These are phyloP conservation scores for Gastrolobium villosum DNA, from an alignment of 306 rosid genomes.

Conservation along the genomic window DNA sequence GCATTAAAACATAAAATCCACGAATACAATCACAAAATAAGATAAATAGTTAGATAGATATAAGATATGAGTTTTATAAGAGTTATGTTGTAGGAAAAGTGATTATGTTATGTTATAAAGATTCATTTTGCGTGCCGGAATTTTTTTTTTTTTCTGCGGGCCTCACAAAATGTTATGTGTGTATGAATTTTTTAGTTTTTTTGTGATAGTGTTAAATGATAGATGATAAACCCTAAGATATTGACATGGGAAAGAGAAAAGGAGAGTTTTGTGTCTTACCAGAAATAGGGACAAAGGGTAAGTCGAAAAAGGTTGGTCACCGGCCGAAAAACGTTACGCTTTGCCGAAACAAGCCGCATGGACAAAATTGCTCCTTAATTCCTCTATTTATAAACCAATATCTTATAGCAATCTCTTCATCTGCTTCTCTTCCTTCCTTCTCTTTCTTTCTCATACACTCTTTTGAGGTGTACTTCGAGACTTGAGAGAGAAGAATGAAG, in stretches of 20 bases:
- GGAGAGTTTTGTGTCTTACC: conserved; percentile 49
- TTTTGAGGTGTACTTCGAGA: neutral
- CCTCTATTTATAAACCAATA: conserved; percentile 30
- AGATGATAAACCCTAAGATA: neutral
- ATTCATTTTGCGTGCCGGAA: too few relatives aligned
- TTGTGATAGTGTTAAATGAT: too few relatives aligned
- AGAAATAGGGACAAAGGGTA: conserved; percentile 59
- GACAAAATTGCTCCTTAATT: conserved; percentile 22
- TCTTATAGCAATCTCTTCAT: conserved; percentile 25
- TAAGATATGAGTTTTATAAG: too few relatives aligned
- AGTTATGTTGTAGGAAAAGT: too few relatives aligned
- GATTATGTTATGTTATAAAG: too few relatives aligned
- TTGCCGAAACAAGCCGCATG: conserved; percentile 36
- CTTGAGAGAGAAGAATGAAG: conserved; percentile 37
- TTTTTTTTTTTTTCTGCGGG: too few relatives aligned
- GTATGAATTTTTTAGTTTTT: too few relatives aligned
- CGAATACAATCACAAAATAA: too few relatives aligned
- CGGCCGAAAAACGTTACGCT: conserved; percentile 55
- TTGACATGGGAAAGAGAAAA: conserved; percentile 44
- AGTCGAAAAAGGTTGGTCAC: conserved; percentile 65
- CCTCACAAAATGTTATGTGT: too few relatives aligned
- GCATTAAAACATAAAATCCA: too few relatives aligned
- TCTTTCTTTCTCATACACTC: neutral
- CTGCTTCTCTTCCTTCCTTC: neutral
- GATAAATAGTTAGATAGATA: too few relatives aligned